Conservation (phyloP, 169 alveolate species). For the Haemoproteus tartakovskyi region DNA sequence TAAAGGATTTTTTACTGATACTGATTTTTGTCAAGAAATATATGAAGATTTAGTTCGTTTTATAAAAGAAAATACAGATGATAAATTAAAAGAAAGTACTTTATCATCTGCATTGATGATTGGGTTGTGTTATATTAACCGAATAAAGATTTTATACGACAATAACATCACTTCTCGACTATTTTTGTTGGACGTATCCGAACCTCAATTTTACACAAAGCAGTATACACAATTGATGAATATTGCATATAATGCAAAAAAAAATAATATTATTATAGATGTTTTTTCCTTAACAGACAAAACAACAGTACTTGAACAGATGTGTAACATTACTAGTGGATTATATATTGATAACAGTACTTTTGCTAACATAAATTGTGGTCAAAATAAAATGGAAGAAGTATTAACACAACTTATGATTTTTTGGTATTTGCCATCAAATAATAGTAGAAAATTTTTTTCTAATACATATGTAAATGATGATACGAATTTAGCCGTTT, state of each 20-base stretch:
- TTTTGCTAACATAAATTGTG: slow-evolving; percentile 21
- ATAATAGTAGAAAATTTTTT: slow-evolving; percentile 70
- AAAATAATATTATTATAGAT: slow-evolving; percentile 50
- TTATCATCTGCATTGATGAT: slow-evolving; percentile 41
- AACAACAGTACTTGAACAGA: slow-evolving; percentile 53
- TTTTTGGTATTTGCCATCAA: slow-evolving; percentile 83
- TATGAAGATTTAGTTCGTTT: slow-evolving; percentile 37
- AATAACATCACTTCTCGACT: slow-evolving; percentile 34
- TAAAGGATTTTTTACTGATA: slow-evolving; percentile 44
- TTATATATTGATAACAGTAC: slow-evolving; percentile 41
- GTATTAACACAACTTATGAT: slow-evolving; percentile 51
- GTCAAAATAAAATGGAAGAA: slow-evolving; percentile 41
- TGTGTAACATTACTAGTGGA: slow-evolving; percentile 59
- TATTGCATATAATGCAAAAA: slow-evolving; percentile 61
- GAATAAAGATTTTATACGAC: slow-evolving; percentile 43
- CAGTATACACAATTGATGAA: slow-evolving; percentile 63
- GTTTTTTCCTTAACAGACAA: slow-evolving; percentile 39
- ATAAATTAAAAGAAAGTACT: slow-evolving; percentile 18
- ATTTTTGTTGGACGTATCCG: slow-evolving; percentile 38
- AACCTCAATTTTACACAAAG: slow-evolving; percentile 34
- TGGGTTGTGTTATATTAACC: slow-evolving; percentile 42
- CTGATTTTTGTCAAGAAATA: slow-evolving; percentile 21
- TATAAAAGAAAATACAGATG: slow-evolving; percentile 28
- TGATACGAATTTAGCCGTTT: slow-evolving; percentile 80
- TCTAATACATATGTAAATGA: slow-evolving; percentile 79